Percentiles rank a stretch among this genome's conserved stretches.
Conservation (phyloP, 1,284 basidiomycete genomes). For the Ustilago tritici region DNA sequence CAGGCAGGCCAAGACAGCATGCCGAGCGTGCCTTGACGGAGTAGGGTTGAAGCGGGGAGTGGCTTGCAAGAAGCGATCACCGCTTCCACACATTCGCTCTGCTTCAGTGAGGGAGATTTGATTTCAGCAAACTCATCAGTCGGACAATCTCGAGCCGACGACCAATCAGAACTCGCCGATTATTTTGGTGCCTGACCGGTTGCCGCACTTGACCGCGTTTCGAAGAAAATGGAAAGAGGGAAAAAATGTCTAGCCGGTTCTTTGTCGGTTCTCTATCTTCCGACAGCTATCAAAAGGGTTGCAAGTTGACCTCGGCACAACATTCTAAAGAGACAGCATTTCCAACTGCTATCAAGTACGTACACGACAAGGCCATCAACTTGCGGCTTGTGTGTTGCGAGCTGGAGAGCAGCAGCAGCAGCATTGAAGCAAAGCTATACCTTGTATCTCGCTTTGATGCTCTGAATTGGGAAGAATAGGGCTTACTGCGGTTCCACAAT, state of each 20-base stretch:
- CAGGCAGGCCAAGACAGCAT: neutral
- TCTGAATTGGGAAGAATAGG: neutral
- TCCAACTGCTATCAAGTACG: neutral
- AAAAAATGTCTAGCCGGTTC: conserved; percentile 6
- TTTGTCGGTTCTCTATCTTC: conserved; percentile 1
- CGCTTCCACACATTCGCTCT: neutral
- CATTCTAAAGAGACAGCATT: neutral
- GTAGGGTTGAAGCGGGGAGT: neutral
- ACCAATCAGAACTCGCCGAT: conserved; percentile 31
- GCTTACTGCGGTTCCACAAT: neutral
- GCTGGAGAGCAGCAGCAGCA: too few species aligned
- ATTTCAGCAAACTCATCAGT: conserved; percentile 12
- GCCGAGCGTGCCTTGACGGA: neutral
- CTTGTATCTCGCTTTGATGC: neutral
- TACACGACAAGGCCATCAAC: neutral
- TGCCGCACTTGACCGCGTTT: neutral
- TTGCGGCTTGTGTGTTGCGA: neutral
- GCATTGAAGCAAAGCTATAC: neutral
- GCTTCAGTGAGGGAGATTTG: neutral
- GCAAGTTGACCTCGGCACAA: conserved; percentile 1
- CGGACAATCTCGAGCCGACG: conserved; percentile 28
- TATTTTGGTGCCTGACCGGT: neutral
- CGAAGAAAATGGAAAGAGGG: neutral
- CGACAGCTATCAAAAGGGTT: conserved; percentile 4
- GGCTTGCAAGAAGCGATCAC: conserved; percentile 5